Evolutionary conservation across 2,329 filamentous ascomycete genomes (phyloP), one percentile per base, ranked within the genome.

Genomic region (Penicillium sp.): DNA sequence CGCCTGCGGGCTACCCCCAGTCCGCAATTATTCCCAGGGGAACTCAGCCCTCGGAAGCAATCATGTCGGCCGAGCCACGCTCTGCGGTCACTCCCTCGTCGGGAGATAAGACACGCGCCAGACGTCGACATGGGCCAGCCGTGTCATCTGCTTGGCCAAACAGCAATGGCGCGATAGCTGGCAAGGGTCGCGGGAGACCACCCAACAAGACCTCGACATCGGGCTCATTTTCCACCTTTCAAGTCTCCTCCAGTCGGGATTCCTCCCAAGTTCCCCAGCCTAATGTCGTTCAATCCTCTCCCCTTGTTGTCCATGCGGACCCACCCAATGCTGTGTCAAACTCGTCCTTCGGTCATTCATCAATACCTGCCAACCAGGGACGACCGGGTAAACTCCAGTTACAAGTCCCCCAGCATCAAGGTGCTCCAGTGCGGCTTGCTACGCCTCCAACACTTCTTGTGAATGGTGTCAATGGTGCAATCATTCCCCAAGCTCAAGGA

Each of bases 121-220:
- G 73, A 58, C 83, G 89, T 59, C 86, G 91, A 4, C 91, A 96
- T 74, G 93, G 93, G 0, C 91, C 92, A 0, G 92, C 91, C 7
- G 92, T 97, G 0, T 97, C 93, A 0, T 97, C 93, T 10, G 93
- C 93, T 0, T 97, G 93, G 93, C 88, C 90, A 59, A 87, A 87
- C 65, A 86, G 85, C 61, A 86, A 86, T 17, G 82, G 84, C 42
- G 82, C 87, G 13, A 80, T 86, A 1, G 86, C 84, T 4, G 89
- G 89, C 1, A 96, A 93, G 75, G 83, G 90, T 15, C 84, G 93
- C 66, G 93, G 93, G 7, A 84, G 93, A 62, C 93, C 93, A 45
- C 91, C 92, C 0, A 90, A 88, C 59, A 91, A 89, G 69, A 85
- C 88, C 28, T 85, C 83, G n/a, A 83, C 84, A 0, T 83, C 86